Base-by-base conservation (phyloP, 192 early-diverging fungal genomes). In the Linderina pennispora region DNA sequence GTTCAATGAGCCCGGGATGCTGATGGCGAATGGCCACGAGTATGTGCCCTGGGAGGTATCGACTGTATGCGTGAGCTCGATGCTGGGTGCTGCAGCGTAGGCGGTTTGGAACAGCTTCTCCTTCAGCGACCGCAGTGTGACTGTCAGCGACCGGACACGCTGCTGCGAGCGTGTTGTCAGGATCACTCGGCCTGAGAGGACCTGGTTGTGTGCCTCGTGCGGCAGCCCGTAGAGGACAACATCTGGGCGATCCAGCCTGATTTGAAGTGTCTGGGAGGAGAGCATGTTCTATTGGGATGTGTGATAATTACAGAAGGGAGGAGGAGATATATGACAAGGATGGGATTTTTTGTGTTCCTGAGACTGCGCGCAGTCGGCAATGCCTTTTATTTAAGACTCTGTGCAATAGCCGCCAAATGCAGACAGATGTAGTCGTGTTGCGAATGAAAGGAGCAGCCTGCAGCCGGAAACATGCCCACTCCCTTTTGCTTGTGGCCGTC, bases 41-140 rank as follows among this genome's bases (percentile, higher is more conserved):
- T 60, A 49, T 45, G 50, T 43, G 22, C 61, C 53, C 5, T 40
- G 37, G 0, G 15, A 16, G 14, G 46, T 25, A 34, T 50, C 38
- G 4, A 64, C 46, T 7, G 46, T 34, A 37, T 48, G 44, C 23
- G 46, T 45, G 34, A 72, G 51, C 16, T 72, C 61, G 0, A 53
- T 34, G 48, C 49, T 45, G 23, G 36, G 47, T n/a, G 62, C 44
- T 13, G 60, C 36, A 11, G 68, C 64, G 40, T 60, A 49, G 11
- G 62, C 52, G 6, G 68, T 53, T 36, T 65, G 63, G 42, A 72
- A 51, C 40, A 64, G 53, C 15, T 60, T 53, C 39, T 72, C 61
- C 1, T 61, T 31, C 35, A 57, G 58, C 20, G 68, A 44, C 18
- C 50, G 48, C 47, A 72, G 51, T 21, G 55, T 43, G 20, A 65